Evolutionary conservation across 2,329 filamentous ascomycete genomes (phyloP).

Genomic region (Lachnellula occidentalis): DNA sequence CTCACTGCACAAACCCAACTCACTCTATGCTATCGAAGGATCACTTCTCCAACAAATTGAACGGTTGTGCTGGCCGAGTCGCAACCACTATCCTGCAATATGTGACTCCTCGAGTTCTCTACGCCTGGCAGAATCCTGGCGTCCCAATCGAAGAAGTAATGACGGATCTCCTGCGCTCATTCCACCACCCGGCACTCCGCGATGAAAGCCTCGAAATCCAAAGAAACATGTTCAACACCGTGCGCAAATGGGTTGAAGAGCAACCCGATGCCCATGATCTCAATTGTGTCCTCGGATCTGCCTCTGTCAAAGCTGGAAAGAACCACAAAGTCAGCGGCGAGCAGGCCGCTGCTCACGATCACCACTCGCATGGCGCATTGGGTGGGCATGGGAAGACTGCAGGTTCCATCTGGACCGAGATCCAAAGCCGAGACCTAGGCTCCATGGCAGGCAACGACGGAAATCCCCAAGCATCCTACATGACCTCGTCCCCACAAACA

Average conservation of each 20-base stretch:
- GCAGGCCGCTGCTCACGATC: slow-evolving; percentile 27
- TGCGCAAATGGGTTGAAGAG: slow-evolving; percentile 73
- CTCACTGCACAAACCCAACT: slow-evolving; percentile 69
- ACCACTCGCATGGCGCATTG: slow-evolving; percentile 30
- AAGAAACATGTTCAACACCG: slow-evolving; percentile 79
- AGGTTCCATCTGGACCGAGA: slow-evolving; percentile 56
- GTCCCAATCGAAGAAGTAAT: slow-evolving; percentile 79
- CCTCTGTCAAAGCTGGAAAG: slow-evolving; percentile 75
- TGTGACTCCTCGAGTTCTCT: slow-evolving; percentile 79
- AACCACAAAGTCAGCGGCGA: slow-evolving; percentile 59
- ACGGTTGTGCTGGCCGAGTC: slow-evolving; percentile 69
- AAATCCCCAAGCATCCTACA: slow-evolving; percentile 27
- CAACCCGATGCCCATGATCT: slow-evolving; percentile 62
- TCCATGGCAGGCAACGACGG: slow-evolving; percentile 48
- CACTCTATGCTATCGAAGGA: slow-evolving; percentile 82
- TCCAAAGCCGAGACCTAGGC: slow-evolving; percentile 52
- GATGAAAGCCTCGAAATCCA: slow-evolving; percentile 75
- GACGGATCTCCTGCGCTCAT: slow-evolving; percentile 72
- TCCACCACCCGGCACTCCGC: slow-evolving; percentile 85
- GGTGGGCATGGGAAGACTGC: slow-evolving; percentile 51
- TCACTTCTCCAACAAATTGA: slow-evolving; percentile 75
- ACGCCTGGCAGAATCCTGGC: slow-evolving; percentile 85
- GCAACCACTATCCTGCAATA: slow-evolving; percentile 78
- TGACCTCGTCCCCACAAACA: slow-evolving; percentile 18
- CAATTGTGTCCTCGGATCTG: slow-evolving; percentile 70